These are phyloP conservation scores for Penicillium sp. DNA, from an alignment of 2,329 filamentous ascomycete species.

Conservation along the genomic window DNA sequence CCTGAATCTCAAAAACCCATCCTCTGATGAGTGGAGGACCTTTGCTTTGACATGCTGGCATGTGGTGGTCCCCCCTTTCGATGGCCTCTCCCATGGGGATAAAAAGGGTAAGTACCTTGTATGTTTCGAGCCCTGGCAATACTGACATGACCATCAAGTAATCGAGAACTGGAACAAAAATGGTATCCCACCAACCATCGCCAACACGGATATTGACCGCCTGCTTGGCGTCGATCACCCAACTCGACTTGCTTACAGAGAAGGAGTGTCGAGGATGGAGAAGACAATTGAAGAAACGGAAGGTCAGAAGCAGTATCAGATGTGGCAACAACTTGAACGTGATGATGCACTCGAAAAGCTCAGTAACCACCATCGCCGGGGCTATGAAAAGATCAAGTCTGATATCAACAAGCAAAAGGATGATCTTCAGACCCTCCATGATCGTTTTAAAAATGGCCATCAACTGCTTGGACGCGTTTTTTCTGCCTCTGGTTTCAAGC, in stretches of 20 bases:
- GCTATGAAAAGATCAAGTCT: background rate
- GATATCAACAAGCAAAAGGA: background rate
- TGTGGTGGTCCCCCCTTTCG: background rate
- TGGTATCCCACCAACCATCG: background rate
- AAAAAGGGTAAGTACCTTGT: background rate
- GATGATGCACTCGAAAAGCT: background rate
- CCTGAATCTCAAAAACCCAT: background rate
- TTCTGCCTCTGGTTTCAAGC: background rate
- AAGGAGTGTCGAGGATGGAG: background rate
- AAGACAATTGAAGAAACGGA: background rate
- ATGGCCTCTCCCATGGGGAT: background rate
- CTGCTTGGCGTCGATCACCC: background rate
- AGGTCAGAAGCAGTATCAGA: background rate
- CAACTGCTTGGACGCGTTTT: background rate
- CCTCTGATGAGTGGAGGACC: background rate
- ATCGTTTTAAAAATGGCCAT: background rate
- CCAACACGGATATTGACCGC: background rate
- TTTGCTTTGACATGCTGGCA: slow-evolving; percentile 1
- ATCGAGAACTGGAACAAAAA: background rate
- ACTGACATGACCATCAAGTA: background rate
- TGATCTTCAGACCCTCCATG: background rate
- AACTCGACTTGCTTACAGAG: background rate
- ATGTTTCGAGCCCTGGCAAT: background rate
- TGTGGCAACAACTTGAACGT: background rate
- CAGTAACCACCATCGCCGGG: background rate